Base-by-base conservation (phyloP, 441 rosid species). In the Populus hybrid region DNA sequence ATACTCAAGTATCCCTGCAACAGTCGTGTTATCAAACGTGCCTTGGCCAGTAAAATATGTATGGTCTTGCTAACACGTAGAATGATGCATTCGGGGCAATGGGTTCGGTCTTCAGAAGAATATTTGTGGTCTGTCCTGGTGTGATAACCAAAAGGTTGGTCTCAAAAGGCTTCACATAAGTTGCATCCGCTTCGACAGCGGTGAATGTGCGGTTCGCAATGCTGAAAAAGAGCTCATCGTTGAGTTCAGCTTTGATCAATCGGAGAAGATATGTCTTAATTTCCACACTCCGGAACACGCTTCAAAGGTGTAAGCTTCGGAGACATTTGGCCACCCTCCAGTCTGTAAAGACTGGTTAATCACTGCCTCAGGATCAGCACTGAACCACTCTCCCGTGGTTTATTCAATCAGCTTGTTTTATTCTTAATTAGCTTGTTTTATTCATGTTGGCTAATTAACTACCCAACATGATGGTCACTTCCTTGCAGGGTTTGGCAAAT, bases 91-190 rank as follows among this genome's bases (percentile, higher is more conserved):
- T 85, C n/a, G 91, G 93, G 65, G 85, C 32, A 24, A 24, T 68
- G 21, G 90, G 79, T 80, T 90, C 86, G 38, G 93, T 85, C 75
- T 86, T 86, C 8, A 93, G 88, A 42, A 93, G 89, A 26, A 93
- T 83, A 75, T 90, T 92, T 24, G 88, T 86, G 78, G 97, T 91
- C 77, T 92, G 98, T 18, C 94, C 96, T 0, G 97, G 90, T 6
- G 85, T 77, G 3, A 89, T 76, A 16, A 90, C 24, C 16, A 91
- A 59, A 8, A 82, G 20, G 35, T 83, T 76, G 16, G 94, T 88
- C 67, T 84, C 70, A 76, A 92, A 91, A 36, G 97, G 97, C 81
- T 94, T 89, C 16, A 91, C 86, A 67, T 94, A 94, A 77, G 10
- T 11, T 3, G 98, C 95, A 57, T 92, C 97, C 38, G 90, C 94